phyloP scores from a whole-genome alignment of 352 stramenopile genomes.

The Phytopythium kandeliae region DNA sequence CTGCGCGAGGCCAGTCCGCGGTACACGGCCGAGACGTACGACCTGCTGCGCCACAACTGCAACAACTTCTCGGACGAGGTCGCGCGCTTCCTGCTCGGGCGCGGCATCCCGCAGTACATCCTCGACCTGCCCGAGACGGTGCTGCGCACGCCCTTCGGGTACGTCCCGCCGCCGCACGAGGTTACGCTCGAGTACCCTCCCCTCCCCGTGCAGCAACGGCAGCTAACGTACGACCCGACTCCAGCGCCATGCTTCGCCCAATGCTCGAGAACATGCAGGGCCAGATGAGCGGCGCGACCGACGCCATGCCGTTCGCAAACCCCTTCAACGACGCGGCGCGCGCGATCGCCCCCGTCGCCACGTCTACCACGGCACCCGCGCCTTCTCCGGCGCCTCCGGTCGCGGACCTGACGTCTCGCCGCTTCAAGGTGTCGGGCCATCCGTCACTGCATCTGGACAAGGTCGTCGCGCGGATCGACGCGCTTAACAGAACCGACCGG shows the following conservation, averaged over 20 bases:
- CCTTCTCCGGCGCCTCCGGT: conserved; percentile 7
- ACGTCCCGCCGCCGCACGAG: conserved; percentile 11
- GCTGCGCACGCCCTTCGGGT: conserved; percentile 87
- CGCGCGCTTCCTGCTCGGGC: conserved; percentile 79
- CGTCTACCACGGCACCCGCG: neutral
- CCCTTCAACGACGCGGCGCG: conserved; percentile 65
- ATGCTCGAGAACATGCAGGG: conserved; percentile 84
- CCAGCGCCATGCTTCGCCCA: conserved; percentile 71
- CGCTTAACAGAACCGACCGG: conserved; percentile 17
- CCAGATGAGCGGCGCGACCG: conserved; percentile 49
- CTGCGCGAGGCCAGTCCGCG: conserved; percentile 62
- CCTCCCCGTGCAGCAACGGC: no score
- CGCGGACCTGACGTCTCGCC: conserved; percentile 23
- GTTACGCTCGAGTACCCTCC: no score
- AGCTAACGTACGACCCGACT: no score
- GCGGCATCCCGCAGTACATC: conserved; percentile 89
- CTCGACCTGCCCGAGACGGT: conserved; percentile 86
- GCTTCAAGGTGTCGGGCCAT: conserved; percentile 50
- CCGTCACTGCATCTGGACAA: conserved; percentile 43
- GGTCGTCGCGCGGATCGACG: conserved; percentile 35
- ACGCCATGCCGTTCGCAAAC: conserved; percentile 52
- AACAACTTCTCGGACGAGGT: conserved; percentile 96
- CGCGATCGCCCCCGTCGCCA: conserved; percentile 4
- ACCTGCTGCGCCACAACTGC: conserved; percentile 95
- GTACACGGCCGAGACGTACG: conserved; percentile 90